These are phyloP conservation scores for Nissolia schottii DNA, from an alignment of 306 rosid genomes.

Conservation along the genomic window DNA sequence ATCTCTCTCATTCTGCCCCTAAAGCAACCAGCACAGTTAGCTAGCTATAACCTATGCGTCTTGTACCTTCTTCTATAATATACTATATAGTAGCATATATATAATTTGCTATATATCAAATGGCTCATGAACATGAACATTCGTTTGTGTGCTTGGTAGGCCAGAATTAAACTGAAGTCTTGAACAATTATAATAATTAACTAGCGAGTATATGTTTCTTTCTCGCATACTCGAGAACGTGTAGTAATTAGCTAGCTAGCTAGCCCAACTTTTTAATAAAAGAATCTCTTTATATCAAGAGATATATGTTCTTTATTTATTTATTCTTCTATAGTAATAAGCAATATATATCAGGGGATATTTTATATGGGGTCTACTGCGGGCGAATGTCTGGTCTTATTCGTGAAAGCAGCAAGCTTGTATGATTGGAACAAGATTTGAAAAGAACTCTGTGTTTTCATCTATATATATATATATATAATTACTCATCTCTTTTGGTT, in stretches of 20 bases:
- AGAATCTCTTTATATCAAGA: neutral
- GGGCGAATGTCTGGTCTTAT: neutral
- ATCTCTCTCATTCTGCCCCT: conserved; percentile 17
- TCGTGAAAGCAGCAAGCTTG: conserved; percentile 18
- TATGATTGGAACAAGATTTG: neutral
- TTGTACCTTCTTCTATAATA: neutral
- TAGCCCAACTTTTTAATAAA: neutral
- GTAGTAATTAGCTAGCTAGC: neutral
- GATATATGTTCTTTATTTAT: neutral
- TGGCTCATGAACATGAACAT: neutral
- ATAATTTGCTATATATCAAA: neutral
- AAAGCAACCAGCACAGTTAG: conserved; percentile 4
- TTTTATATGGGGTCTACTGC: neutral
- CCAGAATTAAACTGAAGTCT: neutral
- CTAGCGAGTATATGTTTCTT: neutral
- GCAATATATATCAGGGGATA: neutral
- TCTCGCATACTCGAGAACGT: neutral
- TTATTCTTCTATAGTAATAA: neutral
- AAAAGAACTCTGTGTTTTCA: neutral
- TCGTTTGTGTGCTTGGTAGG: neutral
- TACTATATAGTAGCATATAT: no score
- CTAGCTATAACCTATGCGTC: neutral
- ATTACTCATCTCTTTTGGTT: neutral
- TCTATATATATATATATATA: neutral
- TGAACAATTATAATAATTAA: neutral